These are phyloP conservation scores for Prunus persica DNA, from an alignment of 306 rosid genomes.

Conservation along the genomic window Prunus_persica_NCBIv2 NC_034016.1:14813501-14814000, in stretches of 20 bases:
- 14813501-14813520: conserved; percentile 39
- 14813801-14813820: background rate
- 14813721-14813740: conserved; percentile 54
- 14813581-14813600: conserved; percentile 95
- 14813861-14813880: background rate
- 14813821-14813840: background rate
- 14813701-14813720: conserved; percentile 68
- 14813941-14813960: background rate
- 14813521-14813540: background rate
- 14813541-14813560: conserved; percentile 8
- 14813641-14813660: conserved; percentile 60
- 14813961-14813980: background rate
- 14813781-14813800: background rate
- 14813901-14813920: background rate
- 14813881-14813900: background rate
- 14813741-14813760: background rate
- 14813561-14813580: conserved; percentile 23
- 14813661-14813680: conserved; percentile 65
- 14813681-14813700: conserved; percentile 82
- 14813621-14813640: conserved; percentile 72
- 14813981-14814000: background rate
- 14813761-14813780: background rate
- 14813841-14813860: too few species aligned
- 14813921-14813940: background rate
- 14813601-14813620: conserved; percentile 78